Base-by-base conservation (phyloP, 2,329 filamentous ascomycete species). In the Fusarium chlamydosporum region DNA sequence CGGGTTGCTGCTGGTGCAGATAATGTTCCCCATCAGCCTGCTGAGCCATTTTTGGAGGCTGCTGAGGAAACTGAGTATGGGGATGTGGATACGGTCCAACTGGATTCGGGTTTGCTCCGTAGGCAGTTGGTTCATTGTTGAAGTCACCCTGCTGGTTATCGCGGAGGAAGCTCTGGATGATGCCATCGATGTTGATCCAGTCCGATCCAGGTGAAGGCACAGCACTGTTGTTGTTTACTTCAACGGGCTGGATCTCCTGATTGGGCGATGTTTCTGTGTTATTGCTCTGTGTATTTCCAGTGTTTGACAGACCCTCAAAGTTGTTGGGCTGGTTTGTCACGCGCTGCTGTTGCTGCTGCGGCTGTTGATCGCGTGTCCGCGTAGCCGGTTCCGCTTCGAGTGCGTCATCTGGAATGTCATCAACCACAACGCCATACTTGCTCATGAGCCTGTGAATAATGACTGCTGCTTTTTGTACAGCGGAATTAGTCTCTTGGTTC, bases 401-500 rank as follows among this genome's bases (percentile, higher is more conserved):
- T 7, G 65, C 63, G 23, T 67, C 52, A 35, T 42, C 70, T 1
- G 45, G 68, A 16, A 58, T 7, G 11, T 65, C 56, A 6, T 64
- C 63, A 10, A 75, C 53, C 3, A 65, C 57, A 2, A 83, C 79
- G 1, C 78, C 78, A 47, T 85, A 77, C 16, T 80, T 78, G 56
- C 81, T 79, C 81, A 84, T 83, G 13, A 85, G 70, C 34, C 78
- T 79, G 41, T 82, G 74, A 0, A 85, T 80, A 12, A 85, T 81
- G 0, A 79, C 78, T 9, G 79, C 78, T 0, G 84, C 83, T 26
- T 81, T 80, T 34, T 80, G 77, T 0, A 85, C 82, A 0, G 83
- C 83, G 68, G 80, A 83, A 26, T 85, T 85, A 0, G 83, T 85
- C 61, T 83, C 82, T 50, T 83, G 80, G 31, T 86, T 85, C 34